phyloP scores from a whole-genome alignment of 2,329 filamentous ascomycete species.

The Neofusicoccum sp. region DNA sequence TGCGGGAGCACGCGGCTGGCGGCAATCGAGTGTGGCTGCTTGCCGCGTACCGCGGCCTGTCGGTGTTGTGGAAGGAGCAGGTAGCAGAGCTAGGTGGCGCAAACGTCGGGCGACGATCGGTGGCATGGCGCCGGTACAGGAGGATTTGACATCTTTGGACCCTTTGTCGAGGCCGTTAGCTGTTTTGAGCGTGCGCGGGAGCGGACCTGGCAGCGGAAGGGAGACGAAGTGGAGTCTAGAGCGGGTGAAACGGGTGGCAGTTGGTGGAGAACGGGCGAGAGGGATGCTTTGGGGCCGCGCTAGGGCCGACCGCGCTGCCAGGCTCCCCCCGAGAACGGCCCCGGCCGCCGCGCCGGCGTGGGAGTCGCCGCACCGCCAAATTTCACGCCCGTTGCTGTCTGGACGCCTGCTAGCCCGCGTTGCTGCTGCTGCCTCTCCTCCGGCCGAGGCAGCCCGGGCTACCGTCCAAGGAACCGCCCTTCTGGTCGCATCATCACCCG shows the following conservation, averaged over 20 bases:
- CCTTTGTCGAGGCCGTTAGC: background rate
- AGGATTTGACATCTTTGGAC: background rate
- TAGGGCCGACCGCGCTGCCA: background rate
- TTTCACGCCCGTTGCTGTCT: no score
- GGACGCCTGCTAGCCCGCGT: no score
- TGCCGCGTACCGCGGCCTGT: background rate
- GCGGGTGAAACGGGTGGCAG: slow-evolving; percentile 8
- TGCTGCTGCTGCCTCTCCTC: no score
- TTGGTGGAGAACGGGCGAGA: background rate
- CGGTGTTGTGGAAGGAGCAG: background rate
- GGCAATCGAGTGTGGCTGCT: background rate
- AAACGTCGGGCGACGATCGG: background rate
- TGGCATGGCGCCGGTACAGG: no score
- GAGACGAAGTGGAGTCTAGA: background rate
- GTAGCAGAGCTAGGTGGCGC: background rate
- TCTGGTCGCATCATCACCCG: no score
- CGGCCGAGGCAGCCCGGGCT: no score
- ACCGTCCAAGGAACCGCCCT: no score
- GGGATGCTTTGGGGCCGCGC: background rate
- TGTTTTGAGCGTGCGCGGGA: background rate
- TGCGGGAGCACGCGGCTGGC: background rate
- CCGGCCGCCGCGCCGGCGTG: no score
- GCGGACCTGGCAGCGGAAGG: slow-evolving; percentile 1
- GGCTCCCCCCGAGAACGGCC: background rate
- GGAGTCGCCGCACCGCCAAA: no score